Evolutionary conservation across 768 basidiomycete genomes (phyloP).

Genomic region (Clavulina sp.): DNA sequence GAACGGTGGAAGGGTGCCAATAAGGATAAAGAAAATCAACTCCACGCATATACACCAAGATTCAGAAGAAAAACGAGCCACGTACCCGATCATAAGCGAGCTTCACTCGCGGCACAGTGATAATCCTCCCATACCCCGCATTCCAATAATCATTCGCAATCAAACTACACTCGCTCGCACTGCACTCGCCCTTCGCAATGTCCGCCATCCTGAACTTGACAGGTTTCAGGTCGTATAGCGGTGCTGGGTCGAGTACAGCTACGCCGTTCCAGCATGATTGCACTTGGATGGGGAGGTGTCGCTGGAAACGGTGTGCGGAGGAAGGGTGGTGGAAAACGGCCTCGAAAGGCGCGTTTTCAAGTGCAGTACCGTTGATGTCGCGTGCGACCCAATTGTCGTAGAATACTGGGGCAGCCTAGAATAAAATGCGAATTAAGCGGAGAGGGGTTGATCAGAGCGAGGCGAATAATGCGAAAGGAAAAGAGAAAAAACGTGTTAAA

Average conservation of each 20-base stretch:
- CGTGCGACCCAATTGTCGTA: slow-evolving; percentile 98
- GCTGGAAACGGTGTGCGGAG: slow-evolving; percentile 67
- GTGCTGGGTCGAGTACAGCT: slow-evolving; percentile 86
- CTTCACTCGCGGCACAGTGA: slow-evolving; percentile 96
- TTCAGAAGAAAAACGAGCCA: no score
- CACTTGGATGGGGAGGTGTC: slow-evolving; percentile 86
- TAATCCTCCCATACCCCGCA: slow-evolving; percentile 84
- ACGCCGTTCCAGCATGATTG: slow-evolving; percentile 99
- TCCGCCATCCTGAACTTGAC: slow-evolving; percentile 92
- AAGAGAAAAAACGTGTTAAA: background rate
- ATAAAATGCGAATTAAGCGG: background rate
- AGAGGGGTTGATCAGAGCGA: slow-evolving; percentile 2
- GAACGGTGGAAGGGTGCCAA: background rate
- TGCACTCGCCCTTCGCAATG: slow-evolving; percentile 77
- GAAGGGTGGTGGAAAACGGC: slow-evolving; percentile 72
- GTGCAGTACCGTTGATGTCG: slow-evolving; percentile 94
- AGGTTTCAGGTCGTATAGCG: slow-evolving; percentile 81
- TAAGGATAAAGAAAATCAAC: background rate
- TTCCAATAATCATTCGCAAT: slow-evolving; percentile 99
- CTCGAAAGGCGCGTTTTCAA: slow-evolving; percentile 97
- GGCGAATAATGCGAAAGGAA: background rate
- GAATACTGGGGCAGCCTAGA: slow-evolving; percentile 70
- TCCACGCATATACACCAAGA: background rate
- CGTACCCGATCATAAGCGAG: slow-evolving; percentile 81
- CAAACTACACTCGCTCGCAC: slow-evolving; percentile 85